A percentile compares a stretch with the other conserved stretches of the same genome.
Evolutionary conservation across 1,284 basidiomycete genomes (phyloP).

Genomic region (Sanguinoderma infundibulare): DNA sequence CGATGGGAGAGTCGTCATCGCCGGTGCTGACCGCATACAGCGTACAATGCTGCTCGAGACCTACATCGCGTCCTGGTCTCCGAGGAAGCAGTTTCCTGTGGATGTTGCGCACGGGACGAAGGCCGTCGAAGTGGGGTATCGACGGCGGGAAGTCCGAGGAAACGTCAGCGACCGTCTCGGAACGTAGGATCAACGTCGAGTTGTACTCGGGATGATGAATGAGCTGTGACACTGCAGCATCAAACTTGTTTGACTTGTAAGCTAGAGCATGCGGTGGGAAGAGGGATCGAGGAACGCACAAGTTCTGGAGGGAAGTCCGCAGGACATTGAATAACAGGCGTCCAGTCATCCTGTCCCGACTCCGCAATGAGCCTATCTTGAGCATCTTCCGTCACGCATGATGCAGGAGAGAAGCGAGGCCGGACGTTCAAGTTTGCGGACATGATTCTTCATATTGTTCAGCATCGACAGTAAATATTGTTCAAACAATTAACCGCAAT

Average conservation of each 20-base stretch:
- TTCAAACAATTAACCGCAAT: background rate
- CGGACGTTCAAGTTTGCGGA: background rate
- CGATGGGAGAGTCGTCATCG: conserved; percentile 37
- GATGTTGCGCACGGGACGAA: conserved; percentile 49
- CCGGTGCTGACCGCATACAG: conserved; percentile 48
- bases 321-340: conserved; percentile 44
- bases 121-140: conserved; percentile 47
- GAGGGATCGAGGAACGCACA: conserved; percentile 32
- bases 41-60: conserved; percentile 78
- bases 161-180: conserved; percentile 62
- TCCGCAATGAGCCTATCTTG: background rate
- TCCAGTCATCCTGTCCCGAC: conserved; percentile 29
- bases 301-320: conserved; percentile 48
- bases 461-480: background rate
- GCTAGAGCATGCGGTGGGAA: conserved; percentile 1
- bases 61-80: conserved; percentile 68
- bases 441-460: background rate
- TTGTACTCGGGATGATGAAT: conserved; percentile 85
- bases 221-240: conserved; percentile 63
- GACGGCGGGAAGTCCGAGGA: conserved; percentile 38
- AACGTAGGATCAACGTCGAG: conserved; percentile 80
- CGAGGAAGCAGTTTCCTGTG: conserved; percentile 71
- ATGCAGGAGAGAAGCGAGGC: conserved; percentile 22
- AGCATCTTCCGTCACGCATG: background rate
- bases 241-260: conserved; percentile 53